These are phyloP conservation scores for Kickxella alabastrina DNA, from an alignment of 192 early-diverging fungal genomes.

Conservation along the genomic window DNA sequence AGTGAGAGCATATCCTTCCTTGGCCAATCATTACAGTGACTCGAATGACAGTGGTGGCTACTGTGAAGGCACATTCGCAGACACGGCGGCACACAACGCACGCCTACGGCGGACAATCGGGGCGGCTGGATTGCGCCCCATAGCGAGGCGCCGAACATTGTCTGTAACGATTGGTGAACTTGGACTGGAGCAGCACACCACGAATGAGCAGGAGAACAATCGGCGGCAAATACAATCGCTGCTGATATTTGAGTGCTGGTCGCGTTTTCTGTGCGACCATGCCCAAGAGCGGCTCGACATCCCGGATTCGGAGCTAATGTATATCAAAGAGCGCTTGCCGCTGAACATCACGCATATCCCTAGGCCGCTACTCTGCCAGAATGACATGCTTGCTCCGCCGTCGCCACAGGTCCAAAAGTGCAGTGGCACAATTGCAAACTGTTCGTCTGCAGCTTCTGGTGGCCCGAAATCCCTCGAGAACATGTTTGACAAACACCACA, in stretches of 20 bases:
- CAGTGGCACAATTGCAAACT: too few relatives aligned
- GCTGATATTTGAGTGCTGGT: slow-evolving; percentile 38
- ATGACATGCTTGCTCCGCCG: slow-evolving; percentile 25
- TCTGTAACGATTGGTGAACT: neutral
- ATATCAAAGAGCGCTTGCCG: slow-evolving; percentile 37
- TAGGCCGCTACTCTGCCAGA: slow-evolving; percentile 20
- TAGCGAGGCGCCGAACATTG: slow-evolving; percentile 13
- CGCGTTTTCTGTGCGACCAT: slow-evolving; percentile 16
- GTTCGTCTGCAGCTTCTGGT: too few relatives aligned
- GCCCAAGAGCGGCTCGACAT: slow-evolving; percentile 19
- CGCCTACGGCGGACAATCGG: too few relatives aligned
- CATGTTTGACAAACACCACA: too few relatives aligned
- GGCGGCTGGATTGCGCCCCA: too few relatives aligned
- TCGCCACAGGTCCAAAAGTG: too few relatives aligned
- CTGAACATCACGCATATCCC: slow-evolving; percentile 27
- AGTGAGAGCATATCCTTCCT: too few relatives aligned
- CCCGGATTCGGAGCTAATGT: slow-evolving; percentile 22
- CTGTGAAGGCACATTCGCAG: neutral
- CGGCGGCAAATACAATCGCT: slow-evolving; percentile 31
- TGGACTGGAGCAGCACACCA: slow-evolving; percentile 2
- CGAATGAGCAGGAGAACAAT: slow-evolving; percentile 21
- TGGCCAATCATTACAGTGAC: neutral
- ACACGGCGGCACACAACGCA: too few relatives aligned
- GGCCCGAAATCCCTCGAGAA: too few relatives aligned
- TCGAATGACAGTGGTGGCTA: neutral